A percentile compares a stretch with the other conserved stretches of the same genome.
Evolutionary conservation across 2,329 filamentous ascomycete species (phyloP).

Genomic region (Aspergillus spinulosporus): DNA sequence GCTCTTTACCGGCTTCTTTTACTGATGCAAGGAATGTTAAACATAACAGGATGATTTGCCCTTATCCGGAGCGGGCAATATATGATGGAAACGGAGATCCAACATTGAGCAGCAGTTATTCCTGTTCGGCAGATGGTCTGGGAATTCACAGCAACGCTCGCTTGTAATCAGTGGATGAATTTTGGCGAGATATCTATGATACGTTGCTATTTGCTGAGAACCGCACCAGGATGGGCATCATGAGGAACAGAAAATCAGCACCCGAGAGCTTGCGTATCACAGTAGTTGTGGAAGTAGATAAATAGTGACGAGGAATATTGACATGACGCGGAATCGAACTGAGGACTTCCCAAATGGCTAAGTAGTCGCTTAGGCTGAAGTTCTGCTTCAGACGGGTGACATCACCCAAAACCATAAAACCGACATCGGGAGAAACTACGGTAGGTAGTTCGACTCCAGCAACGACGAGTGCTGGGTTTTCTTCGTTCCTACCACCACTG

Average conservation of each 20-base stretch:
- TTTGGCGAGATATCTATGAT: too few relatives aligned
- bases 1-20: not conserved
- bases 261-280: too few relatives aligned
- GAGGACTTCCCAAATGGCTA: too few relatives aligned
- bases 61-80: slow-evolving; percentile 7
- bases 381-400: not conserved
- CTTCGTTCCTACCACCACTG: not conserved
- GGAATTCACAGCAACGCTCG: not conserved
- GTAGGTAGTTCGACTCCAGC: not conserved
- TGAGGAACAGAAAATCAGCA: too few relatives aligned
- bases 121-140: not conserved
- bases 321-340: not conserved
- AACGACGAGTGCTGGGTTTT: not conserved
- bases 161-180: not conserved
- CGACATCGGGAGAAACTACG: not conserved
- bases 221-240: too few relatives aligned
- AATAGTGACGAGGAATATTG: too few relatives aligned
- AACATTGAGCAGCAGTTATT: not conserved
- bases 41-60: slow-evolving; percentile 9
- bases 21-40: not conserved
- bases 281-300: too few relatives aligned
- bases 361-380: too few relatives aligned
- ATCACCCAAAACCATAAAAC: not conserved
- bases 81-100: not conserved
- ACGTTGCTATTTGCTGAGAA: too few relatives aligned